Evolutionary conservation across 768 basidiomycete genomes (phyloP), one percentile per base, ranked within the genome.

Genomic region (Lactarius trivialis): DNA sequence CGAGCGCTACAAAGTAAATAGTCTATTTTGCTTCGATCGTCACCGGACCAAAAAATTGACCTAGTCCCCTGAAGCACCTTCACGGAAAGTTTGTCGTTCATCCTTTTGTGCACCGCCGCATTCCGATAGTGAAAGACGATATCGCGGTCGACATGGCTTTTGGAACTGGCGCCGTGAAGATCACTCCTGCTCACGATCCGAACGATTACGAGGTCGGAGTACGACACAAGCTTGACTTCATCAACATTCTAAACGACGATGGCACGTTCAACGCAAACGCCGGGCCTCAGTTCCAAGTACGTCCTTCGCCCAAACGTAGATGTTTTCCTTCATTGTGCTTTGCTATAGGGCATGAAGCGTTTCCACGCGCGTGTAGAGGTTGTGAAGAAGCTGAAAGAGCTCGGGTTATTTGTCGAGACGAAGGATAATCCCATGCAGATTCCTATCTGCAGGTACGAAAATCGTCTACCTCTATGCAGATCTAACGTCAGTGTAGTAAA

Each of bases 371-470:
- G 97, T 65, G 85, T 83, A 50, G 87, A 82, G 55, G 88, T 98
- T 50, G 81, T 98, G 51, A 83, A 93, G 73, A 85, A 81, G 19
- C 76, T 98, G 63, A 89, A 94, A 74, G 90, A 91, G 60, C 77
- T 82, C 24, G 95, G 92, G 1, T 74, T 97, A 4, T 98, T 84
- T 71, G 76, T 98, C 43, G 95, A 95, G 73, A 86, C 87, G 15
- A 95, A 93, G 74, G 92, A 98, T 69, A 98, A 99, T 75, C 86
- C 94, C 9, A 98, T 99, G 97, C 88, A 88, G 69, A 91, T 99
- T 45, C 96, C 96, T 1, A 48, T 98, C 56, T 98, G 96, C 86
- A 85, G 80, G 91, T 85, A 39, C 60, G 83, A 72, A 14, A 36
- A 26, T 59, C 36, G 9, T 9, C 14, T 45, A 58, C 7, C 8